Evolutionary conservation across 768 basidiomycete species (phyloP).

Genomic region (Cyclocybe aegerita): DNA sequence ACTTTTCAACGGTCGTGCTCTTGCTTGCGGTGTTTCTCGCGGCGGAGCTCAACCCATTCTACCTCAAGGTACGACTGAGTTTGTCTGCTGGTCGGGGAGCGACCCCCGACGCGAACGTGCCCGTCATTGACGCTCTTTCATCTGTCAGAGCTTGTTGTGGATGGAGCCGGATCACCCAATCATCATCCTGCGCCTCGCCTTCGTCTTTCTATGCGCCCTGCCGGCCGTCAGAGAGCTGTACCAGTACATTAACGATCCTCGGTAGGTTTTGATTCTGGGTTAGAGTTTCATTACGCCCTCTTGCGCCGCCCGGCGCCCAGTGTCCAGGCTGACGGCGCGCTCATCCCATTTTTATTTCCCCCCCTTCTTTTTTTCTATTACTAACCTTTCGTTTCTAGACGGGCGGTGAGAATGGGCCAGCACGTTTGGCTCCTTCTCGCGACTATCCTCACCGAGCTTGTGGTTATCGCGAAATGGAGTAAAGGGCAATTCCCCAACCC

Average conservation of each 20-base stretch:
- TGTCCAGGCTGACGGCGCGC: background rate
- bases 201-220: constrained; percentile 83
- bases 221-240: constrained; percentile 83
- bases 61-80: constrained; percentile 63
- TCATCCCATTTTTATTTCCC: background rate
- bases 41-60: constrained; percentile 87
- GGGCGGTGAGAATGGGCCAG: constrained; percentile 85
- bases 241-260: constrained; percentile 80
- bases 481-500: constrained; percentile 66
- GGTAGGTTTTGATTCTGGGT: constrained; percentile 42
- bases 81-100: too few species aligned
- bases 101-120: background rate
- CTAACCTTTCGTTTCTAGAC: constrained; percentile 39
- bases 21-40: constrained; percentile 78
- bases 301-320: background rate
- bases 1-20: constrained; percentile 74
- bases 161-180: constrained; percentile 91
- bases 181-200: constrained; percentile 68
- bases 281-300: background rate
- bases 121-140: constrained; percentile 10
- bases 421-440: constrained; percentile 86
- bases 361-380: background rate
- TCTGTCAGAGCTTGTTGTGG: constrained; percentile 60
- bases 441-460: constrained; percentile 79
- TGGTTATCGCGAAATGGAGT: constrained; percentile 84